Percentiles rank a stretch among this genome's conserved stretches.
These are phyloP conservation scores for Neurospora tetraspora DNA, from an alignment of 495 filamentous ascomycete genomes.

Conservation along the genomic window DNA sequence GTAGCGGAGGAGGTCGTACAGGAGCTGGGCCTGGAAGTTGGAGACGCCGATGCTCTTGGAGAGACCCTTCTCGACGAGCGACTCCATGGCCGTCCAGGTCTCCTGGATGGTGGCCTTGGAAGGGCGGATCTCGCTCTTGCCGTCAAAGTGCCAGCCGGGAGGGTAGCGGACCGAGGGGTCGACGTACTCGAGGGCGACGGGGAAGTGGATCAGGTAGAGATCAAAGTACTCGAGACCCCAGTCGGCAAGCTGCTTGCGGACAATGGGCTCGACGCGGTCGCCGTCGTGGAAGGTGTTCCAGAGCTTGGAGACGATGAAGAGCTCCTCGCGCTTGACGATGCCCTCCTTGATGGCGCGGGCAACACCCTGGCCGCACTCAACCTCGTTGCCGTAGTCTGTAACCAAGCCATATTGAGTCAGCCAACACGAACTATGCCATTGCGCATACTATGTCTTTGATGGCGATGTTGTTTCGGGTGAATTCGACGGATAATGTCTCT, in stretches of 20 bases:
- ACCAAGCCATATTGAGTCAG: slow-evolving; percentile 11
- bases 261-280: slow-evolving; percentile 62
- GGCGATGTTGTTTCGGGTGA: not conserved
- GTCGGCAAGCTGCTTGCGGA: slow-evolving; percentile 62
- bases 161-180: slow-evolving; percentile 70
- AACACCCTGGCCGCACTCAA: slow-evolving; percentile 75
- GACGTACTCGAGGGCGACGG: slow-evolving; percentile 69
- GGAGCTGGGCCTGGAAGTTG: slow-evolving; percentile 77
- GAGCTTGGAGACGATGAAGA: slow-evolving; percentile 88
- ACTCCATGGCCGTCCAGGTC: slow-evolving; percentile 87
- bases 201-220: slow-evolving; percentile 76
- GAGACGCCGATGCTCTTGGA: slow-evolving; percentile 72
- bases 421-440: not conserved
- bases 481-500: not conserved
- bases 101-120: slow-evolving; percentile 68
- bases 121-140: slow-evolving; percentile 41
- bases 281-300: slow-evolving; percentile 84
- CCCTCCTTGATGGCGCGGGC: slow-evolving; percentile 79
- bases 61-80: slow-evolving; percentile 57
- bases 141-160: slow-evolving; percentile 63
- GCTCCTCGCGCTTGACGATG: slow-evolving; percentile 73
- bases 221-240: slow-evolving; percentile 84
- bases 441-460: not conserved
- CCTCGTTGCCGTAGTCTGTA: slow-evolving; percentile 82
- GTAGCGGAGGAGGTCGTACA: slow-evolving; percentile 82